phyloP scores from a whole-genome alignment of 2,329 filamentous ascomycete species.

The Scopulariopsis brevicaulis region DNA sequence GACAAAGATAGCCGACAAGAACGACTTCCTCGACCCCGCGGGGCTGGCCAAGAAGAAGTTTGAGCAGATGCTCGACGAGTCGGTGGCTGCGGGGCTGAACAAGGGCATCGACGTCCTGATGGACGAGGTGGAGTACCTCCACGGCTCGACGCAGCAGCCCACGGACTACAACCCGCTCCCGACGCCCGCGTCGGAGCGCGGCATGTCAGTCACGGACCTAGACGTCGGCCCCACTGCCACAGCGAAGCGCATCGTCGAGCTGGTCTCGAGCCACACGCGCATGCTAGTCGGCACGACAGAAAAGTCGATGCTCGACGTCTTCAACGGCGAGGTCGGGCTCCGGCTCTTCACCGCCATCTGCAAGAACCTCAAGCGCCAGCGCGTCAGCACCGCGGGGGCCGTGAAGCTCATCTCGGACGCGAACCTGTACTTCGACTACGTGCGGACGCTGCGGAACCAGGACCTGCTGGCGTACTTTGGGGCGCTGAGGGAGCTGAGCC shows the following conservation, averaged over 20 bases:
- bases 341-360: slow-evolving; percentile 85
- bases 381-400: slow-evolving; percentile 79
- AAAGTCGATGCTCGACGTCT: slow-evolving; percentile 96
- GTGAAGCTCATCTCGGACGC: slow-evolving; percentile 93
- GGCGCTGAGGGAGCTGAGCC: slow-evolving; percentile 80
- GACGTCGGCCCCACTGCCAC: slow-evolving; percentile 63
- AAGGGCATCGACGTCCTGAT: slow-evolving; percentile 98
- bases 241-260: slow-evolving; percentile 68
- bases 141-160: slow-evolving; percentile 73
- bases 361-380: slow-evolving; percentile 95
- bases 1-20: slow-evolving; percentile 74
- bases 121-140: slow-evolving; percentile 94
- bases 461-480: slow-evolving; percentile 84
- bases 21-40: slow-evolving; percentile 88
- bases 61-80: slow-evolving; percentile 96
- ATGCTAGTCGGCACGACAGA: slow-evolving; percentile 94
- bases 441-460: slow-evolving; percentile 69
- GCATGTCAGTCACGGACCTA: slow-evolving; percentile 12
- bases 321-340: slow-evolving; percentile 93
- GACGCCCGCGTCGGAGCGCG: slow-evolving; percentile 9
- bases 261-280: slow-evolving; percentile 78
- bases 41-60: slow-evolving; percentile 96
- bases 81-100: slow-evolving; percentile 88
- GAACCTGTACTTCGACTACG: slow-evolving; percentile 83
- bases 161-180: slow-evolving; percentile 77